Percentiles rank a stretch among this genome's conserved stretches.
phyloP scores from a whole-genome alignment of 768 basidiomycete species.

The Sarcodon aspratus region DNA sequence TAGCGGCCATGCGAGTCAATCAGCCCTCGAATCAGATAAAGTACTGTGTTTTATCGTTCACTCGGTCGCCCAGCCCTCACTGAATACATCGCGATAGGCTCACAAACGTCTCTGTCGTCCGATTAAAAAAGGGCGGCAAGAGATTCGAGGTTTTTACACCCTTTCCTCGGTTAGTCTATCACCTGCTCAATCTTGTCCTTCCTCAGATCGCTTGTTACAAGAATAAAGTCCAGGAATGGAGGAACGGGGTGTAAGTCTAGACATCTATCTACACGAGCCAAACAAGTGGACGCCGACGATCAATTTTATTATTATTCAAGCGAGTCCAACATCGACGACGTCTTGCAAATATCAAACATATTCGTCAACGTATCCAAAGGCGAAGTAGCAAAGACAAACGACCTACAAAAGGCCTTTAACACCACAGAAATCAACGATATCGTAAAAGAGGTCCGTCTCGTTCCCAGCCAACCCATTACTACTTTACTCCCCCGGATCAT shows the following conservation, averaged over 20 bases:
- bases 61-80: not conserved
- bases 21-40: conserved; percentile 90
- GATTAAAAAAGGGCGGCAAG: conserved; percentile 94
- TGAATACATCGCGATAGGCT: conserved; percentile 38
- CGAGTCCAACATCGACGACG: conserved; percentile 90
- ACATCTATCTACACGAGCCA: not conserved
- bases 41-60: conserved; percentile 23
- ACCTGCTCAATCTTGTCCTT: not conserved
- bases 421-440: conserved; percentile 60
- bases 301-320: conserved; percentile 23
- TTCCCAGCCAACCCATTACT: not conserved
- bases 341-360: conserved; percentile 92
- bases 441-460: conserved; percentile 60
- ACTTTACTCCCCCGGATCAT: not conserved
- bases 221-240: conserved; percentile 97
- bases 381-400: conserved; percentile 78
- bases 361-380: conserved; percentile 97
- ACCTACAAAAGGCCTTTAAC: conserved; percentile 87
- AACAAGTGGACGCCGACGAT: not conserved
- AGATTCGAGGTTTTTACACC: conserved; percentile 85
- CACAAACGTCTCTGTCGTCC: conserved; percentile 94
- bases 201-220: conserved; percentile 92
- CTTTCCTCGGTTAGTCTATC: not conserved
- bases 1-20: conserved; percentile 39
- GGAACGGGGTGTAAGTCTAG: conserved; percentile 74